Evolutionary conservation across 441 rosid species (phyloP).

Genomic region (Aquilaria agallochum): DNA sequence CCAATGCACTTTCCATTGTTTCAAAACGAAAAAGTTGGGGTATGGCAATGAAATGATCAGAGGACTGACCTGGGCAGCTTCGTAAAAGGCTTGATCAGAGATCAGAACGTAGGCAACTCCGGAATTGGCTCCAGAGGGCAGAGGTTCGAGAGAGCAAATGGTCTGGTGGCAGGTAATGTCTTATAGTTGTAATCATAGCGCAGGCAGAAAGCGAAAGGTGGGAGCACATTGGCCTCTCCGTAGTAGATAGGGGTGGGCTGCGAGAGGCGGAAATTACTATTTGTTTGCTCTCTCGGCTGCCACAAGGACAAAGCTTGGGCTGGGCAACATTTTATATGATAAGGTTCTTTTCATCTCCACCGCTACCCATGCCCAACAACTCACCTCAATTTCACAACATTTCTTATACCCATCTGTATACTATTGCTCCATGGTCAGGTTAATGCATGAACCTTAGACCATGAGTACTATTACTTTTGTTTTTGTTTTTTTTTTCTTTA

Average conservation of each 20-base stretch:
- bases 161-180: too few species aligned
- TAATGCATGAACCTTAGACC: too few species aligned
- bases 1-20: neutral
- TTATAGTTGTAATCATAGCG: too few species aligned
- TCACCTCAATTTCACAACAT: too few species aligned
- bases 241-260: slow-evolving; percentile 68
- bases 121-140: slow-evolving; percentile 18
- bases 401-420: too few species aligned
- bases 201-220: too few species aligned
- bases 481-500: too few species aligned
- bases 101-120: slow-evolving; percentile 29
- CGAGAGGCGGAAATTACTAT: slow-evolving; percentile 57
- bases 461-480: too few species aligned
- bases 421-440: too few species aligned
- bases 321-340: slow-evolving; percentile 22
- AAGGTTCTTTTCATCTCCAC: slow-evolving; percentile 21
- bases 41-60: slow-evolving; percentile 7
- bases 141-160: slow-evolving; percentile 8
- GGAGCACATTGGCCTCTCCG: slow-evolving; percentile 46
- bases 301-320: slow-evolving; percentile 33
- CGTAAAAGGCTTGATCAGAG: slow-evolving; percentile 27
- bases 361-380: neutral
- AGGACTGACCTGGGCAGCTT: slow-evolving; percentile 32
- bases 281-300: slow-evolving; percentile 24
- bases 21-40: slow-evolving; percentile 1